A percentile compares a stretch with the other conserved stretches of the same genome.
Conservation (phyloP, 2,329 filamentous ascomycete genomes). For the Aspergillus novoparasiticus region DNA sequence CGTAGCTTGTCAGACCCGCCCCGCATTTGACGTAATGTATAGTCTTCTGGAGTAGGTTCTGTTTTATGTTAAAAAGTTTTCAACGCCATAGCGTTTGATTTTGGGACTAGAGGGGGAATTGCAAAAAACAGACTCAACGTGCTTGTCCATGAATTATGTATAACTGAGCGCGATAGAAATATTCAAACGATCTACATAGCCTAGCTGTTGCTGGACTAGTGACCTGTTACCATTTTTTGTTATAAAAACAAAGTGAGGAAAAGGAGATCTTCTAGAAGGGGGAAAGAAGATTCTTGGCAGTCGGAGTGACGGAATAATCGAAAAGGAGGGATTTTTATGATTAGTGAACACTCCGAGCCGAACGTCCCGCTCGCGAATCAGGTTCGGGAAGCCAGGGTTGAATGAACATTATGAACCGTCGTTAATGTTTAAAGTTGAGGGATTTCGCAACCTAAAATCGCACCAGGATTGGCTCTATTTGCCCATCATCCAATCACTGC, state of each 20-base stretch:
- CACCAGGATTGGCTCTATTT: slow-evolving; percentile 1
- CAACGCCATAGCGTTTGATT: background rate
- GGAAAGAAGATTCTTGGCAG: background rate
- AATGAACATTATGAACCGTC: background rate
- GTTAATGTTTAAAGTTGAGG: background rate
- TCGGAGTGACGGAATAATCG: background rate
- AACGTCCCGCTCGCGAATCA: slow-evolving; percentile 2
- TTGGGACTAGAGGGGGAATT: background rate
- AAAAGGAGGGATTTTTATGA: background rate
- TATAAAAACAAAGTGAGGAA: no score
- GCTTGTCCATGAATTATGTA: background rate
- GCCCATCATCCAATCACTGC: background rate
- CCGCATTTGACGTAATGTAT: background rate
- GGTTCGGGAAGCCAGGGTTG: no score
- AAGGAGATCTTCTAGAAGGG: background rate
- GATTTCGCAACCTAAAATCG: background rate
- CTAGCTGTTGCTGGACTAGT: background rate
- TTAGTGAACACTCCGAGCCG: slow-evolving; percentile 18
- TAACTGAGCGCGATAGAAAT: background rate
- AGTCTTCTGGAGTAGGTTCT: background rate
- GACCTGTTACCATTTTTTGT: no score
- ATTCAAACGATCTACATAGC: background rate
- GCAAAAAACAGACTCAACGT: background rate
- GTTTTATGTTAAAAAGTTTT: background rate
- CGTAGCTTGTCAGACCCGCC: background rate